A percentile compares a stretch with the other conserved stretches of the same genome.
Evolutionary conservation across 169 alveolate species (phyloP).

Genomic region (Cryptosporidium muris): DNA sequence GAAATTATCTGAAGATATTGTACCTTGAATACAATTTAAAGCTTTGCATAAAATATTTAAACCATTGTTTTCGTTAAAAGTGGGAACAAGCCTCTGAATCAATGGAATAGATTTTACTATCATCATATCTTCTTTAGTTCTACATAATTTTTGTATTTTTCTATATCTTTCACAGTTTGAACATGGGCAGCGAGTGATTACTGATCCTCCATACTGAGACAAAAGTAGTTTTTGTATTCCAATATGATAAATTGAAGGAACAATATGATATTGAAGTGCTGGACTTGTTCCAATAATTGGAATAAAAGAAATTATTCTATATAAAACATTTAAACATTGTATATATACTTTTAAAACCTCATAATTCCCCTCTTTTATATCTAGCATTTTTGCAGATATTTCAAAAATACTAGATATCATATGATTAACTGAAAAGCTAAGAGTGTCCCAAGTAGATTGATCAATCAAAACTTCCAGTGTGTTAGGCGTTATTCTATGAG

Average conservation of each 20-base stretch:
- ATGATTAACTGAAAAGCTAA: not conserved
- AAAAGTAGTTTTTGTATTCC: constrained; percentile 54
- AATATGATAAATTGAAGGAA: constrained; percentile 44
- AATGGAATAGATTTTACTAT: constrained; percentile 46
- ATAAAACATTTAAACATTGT: constrained; percentile 19
- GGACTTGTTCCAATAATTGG: constrained; percentile 65
- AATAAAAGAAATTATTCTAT: constrained; percentile 36
- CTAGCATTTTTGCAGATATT: constrained; percentile 16
- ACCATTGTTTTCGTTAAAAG: constrained; percentile 33
- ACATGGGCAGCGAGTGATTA: constrained; percentile 45
- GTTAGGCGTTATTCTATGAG: constrained; percentile 59
- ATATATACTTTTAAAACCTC: constrained; percentile 9
- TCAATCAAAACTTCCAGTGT: constrained; percentile 42
- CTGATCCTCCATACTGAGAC: constrained; percentile 21
- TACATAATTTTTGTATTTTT: constrained; percentile 59
- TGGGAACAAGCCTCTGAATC: constrained; percentile 6
- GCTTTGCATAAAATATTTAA: constrained; percentile 17
- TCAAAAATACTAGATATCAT: constrained; percentile 44
- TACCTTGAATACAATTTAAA: constrained; percentile 14
- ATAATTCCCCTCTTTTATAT: not conserved
- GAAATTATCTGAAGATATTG: not conserved
- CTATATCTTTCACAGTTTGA: constrained; percentile 57
- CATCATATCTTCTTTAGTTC: constrained; percentile 39
- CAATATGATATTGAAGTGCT: constrained; percentile 16
- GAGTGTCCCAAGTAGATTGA: constrained; percentile 37